These are phyloP conservation scores for Skeletonema marinoi DNA, from an alignment of 108 stramenopile species.

Conservation along the genomic window DNA sequence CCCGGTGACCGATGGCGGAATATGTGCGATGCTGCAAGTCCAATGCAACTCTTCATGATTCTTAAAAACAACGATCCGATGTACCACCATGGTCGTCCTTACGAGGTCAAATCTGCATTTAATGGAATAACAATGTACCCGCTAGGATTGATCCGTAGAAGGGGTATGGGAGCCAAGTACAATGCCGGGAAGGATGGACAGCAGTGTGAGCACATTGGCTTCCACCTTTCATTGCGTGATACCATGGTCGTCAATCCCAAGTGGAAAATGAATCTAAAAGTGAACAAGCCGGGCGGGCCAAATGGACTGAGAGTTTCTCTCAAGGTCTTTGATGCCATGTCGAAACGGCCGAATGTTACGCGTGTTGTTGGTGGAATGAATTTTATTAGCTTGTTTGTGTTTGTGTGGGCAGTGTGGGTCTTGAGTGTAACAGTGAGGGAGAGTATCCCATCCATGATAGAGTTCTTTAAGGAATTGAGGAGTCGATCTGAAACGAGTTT, in stretches of 20 bases:
- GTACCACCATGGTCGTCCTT: conserved; percentile 2
- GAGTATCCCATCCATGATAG: background rate
- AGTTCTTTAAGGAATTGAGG: background rate
- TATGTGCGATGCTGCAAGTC: conserved; percentile 23
- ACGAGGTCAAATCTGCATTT: conserved; percentile 16
- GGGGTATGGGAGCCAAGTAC: background rate
- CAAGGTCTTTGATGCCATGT: background rate
- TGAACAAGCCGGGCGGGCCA: conserved; percentile 21
- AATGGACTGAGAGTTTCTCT: background rate
- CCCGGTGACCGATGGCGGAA: conserved; percentile 28
- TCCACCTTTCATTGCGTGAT: conserved; percentile 9
- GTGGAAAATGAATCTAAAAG: conserved; percentile 21
- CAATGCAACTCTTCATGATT: conserved; percentile 23
- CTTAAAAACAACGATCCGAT: background rate
- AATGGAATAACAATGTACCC: conserved; percentile 31
- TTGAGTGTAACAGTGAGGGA: background rate
- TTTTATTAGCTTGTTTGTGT: background rate
- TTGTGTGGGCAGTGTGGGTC: background rate
- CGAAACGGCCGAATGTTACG: background rate
- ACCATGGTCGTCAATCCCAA: conserved; percentile 27
- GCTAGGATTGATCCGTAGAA: background rate
- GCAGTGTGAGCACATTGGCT: conserved; percentile 34
- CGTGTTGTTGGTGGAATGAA: background rate
- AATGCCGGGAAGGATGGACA: conserved; percentile 27
- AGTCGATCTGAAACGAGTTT: background rate